phyloP scores from a whole-genome alignment of 2,329 filamentous ascomycete species.

The Colletotrichum camelliae region DNA sequence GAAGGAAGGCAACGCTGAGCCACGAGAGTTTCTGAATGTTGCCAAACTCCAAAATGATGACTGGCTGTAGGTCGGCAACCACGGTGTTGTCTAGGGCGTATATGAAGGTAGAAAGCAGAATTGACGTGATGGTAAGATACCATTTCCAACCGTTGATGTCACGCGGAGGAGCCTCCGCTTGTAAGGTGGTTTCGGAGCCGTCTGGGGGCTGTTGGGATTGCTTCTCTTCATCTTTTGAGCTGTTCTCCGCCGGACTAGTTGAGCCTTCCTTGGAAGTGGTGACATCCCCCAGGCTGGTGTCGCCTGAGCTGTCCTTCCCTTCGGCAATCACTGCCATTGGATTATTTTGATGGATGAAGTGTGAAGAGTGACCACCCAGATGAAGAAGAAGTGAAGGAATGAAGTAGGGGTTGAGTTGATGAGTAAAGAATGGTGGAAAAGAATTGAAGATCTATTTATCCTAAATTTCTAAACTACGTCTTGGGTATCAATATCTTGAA shows the following conservation, averaged over 20 bases:
- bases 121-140: constrained; percentile 13
- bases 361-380: neutral
- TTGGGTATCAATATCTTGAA: neutral
- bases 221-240: neutral
- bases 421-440: neutral
- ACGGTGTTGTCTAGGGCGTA: constrained; percentile 50
- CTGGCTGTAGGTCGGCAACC: constrained; percentile 28
- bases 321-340: neutral
- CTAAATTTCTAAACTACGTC: neutral
- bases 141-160: constrained; percentile 8
- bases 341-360: neutral
- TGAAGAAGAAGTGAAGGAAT: neutral
- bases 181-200: neutral
- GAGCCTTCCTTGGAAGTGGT: neutral
- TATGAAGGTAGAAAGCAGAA: constrained; percentile 30
- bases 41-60: neutral
- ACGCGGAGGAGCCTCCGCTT: neutral
- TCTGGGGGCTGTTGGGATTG: neutral
- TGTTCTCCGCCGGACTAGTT: neutral
- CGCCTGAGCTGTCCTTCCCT: neutral
- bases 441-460: neutral
- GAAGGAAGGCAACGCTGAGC: constrained; percentile 35
- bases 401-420: neutral
- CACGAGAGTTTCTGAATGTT: constrained; percentile 40
- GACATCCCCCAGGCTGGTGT: neutral